Evolutionary conservation across 176 grass and related monocot species (phyloP), one percentile per base, ranked within the genome.

Genomic region (Calamus simplicifolius): DNA sequence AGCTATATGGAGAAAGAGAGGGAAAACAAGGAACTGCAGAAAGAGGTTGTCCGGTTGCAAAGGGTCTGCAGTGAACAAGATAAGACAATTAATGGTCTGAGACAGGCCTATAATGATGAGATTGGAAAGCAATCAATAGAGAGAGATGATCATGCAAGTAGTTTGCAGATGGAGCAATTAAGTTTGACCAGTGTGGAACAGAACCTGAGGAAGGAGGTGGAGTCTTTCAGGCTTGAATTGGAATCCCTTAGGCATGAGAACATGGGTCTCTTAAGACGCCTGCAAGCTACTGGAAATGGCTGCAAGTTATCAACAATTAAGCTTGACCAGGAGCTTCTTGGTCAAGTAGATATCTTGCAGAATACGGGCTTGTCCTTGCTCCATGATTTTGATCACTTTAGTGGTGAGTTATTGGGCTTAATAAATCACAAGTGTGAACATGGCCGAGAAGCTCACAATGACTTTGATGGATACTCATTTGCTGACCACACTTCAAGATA

Each of bases 181-280:
- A 84, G 92, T 50, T 15, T 96, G 63, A 88, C 77, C 43, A 83
- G 86, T 18, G 83, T 96, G 16, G 92, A 96, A 67, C 83, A 82
- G 68, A 85, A 77, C 66, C 69, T 96, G 69, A 84, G 92, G 72
- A 67, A 66, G 59, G 86, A 96, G 82, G 67, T 80, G 62, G 77
- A 77, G 58, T 87, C 86, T 30, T 66, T 57, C 58, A 63, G 56
- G 67, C 49, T 65, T 71, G 92, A 96, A 72, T 66, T 85, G 29
- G 75, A 88, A 61, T 76, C 83, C 29, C 76, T 96, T 25, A 96
- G 92, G 79, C 23, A 70, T 59, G 86, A 96, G 52, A 96, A 96
- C 51, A 87, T 82, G 66, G 68, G 68, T 26, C 73, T 96, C 49
- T 59, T 90, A 52, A 80, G 69, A 35, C 80, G 63, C 49, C 50